Base-by-base conservation (phyloP, 2,329 filamentous ascomycete species). In the Verticillium longisporum region DNA sequence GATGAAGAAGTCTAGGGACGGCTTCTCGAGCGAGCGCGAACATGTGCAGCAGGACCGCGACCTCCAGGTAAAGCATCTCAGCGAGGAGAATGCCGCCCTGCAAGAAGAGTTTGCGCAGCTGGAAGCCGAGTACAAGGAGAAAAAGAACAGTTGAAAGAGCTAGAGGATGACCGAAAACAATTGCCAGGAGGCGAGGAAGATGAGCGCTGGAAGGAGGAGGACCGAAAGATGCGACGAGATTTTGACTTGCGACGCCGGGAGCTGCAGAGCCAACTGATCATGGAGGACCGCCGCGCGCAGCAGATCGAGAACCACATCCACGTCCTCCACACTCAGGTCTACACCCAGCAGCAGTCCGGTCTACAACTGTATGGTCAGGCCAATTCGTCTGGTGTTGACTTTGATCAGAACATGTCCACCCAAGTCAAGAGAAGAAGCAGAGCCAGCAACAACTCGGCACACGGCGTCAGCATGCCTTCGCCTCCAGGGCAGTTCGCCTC, bases 81-180 rank as follows among this genome's bases (percentile, higher is more conserved):
- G 81, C 54, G 75, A 78, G 41, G 77, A 86, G 60, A 87, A 88
- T 56, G 74, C 77, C 38, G 77, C 83, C 34, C 76, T 90, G 26
- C 88, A 91, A 67, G 83, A 88, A 45, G 86, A 87, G 61, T 83
- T 84, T 62, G 76, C 82, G 6, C 79, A 80, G 37, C 77, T 94
- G 58, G 91, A 95, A 71, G 83, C 89, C 9, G 88, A 91, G 64
- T 81, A 95, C 33, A 88, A 86, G 66, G 83, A 90, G 60, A 78
- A 78, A 66, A 63, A 38, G 60, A 66, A 60, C 84, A 88, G 65
- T 84, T 94, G 65, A 91, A 91, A 70, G 83, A 87, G 58, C 80
- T 92, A 32, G 91, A 95, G 70, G 86, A 88, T 62, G 84, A 88
- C 65, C 78, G 86, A 57, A 88, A 88, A 72, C 83, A 82, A 61